phyloP scores from a whole-genome alignment of 2,329 filamentous ascomycete genomes.

The Diaporthe australafricana region DNA sequence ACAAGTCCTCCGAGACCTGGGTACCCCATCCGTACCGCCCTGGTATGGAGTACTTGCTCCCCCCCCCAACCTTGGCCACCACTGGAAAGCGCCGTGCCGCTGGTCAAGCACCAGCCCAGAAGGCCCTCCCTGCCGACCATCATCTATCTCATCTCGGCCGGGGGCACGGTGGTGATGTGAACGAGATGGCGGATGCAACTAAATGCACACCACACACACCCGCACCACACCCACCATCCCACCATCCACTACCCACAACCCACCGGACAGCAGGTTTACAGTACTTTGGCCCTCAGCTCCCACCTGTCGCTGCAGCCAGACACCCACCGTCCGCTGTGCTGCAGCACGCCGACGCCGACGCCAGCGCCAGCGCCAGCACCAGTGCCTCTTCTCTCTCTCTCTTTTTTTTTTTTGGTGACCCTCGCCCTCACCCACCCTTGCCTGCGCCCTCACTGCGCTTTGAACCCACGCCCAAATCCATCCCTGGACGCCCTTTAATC shows the following conservation, averaged over 20 bases:
- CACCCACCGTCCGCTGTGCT: slow-evolving; percentile 14
- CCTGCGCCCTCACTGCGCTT: slow-evolving; percentile 28
- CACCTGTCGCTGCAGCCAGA: slow-evolving; percentile 14
- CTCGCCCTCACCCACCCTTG: slow-evolving; percentile 18
- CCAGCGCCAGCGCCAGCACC: slow-evolving; percentile 17
- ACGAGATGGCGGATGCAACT: slow-evolving; percentile 27
- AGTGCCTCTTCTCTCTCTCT: slow-evolving; percentile 11
- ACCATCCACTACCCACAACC: not conserved
- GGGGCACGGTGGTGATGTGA: slow-evolving; percentile 24
- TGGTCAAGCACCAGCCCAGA: slow-evolving; percentile 25
- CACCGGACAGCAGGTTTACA: slow-evolving; percentile 5
- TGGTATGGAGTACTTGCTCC: slow-evolving; percentile 3
- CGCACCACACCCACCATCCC: slow-evolving; percentile 4
- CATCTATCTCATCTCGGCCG: slow-evolving; percentile 29
- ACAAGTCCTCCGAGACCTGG: slow-evolving; percentile 21
- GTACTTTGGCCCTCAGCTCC: slow-evolving; percentile 25
- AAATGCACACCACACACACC: slow-evolving; percentile 21
- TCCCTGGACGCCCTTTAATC: slow-evolving; percentile 32
- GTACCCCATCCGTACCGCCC: slow-evolving; percentile 21
- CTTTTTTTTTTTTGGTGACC: too few relatives aligned
- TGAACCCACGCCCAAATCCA: slow-evolving; percentile 29
- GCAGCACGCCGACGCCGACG: slow-evolving; percentile 11
- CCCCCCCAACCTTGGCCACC: not conserved
- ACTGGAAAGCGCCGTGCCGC: slow-evolving; percentile 18
- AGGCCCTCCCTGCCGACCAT: slow-evolving; percentile 21